These are phyloP conservation scores for Colletotrichum viniferum DNA, from an alignment of 2,329 filamentous ascomycete genomes.

Conservation along the genomic window DNA sequence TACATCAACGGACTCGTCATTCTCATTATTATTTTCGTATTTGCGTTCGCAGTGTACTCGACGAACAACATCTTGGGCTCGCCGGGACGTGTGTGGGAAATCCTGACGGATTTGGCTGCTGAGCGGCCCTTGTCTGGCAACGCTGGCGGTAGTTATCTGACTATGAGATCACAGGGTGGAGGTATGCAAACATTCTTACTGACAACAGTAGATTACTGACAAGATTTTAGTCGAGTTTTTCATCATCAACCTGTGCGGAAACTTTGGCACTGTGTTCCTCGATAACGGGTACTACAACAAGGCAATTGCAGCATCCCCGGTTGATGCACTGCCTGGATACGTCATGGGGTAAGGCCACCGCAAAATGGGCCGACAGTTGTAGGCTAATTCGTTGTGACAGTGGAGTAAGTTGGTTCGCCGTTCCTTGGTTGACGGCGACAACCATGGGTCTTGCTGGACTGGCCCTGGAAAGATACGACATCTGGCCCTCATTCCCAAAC, in stretches of 20 bases:
- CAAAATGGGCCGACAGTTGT: too few species aligned
- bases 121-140: constrained; percentile 81
- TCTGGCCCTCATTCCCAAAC: constrained; percentile 74
- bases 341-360: constrained; percentile 63
- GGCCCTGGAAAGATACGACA: constrained; percentile 75
- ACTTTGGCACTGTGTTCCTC: constrained; percentile 84
- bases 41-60: constrained; percentile 82
- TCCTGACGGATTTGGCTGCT: constrained; percentile 70
- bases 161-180: constrained; percentile 81
- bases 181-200: constrained; percentile 31
- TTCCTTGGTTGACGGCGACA: constrained; percentile 87
- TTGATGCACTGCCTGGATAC: constrained; percentile 87
- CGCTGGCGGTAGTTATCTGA: constrained; percentile 80
- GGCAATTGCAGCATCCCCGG: constrained; percentile 85
- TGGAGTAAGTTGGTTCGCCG: constrained; percentile 89
- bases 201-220: not conserved
- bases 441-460: constrained; percentile 86
- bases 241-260: constrained; percentile 84
- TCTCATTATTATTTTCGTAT: constrained; percentile 84
- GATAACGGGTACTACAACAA: constrained; percentile 95
- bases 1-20: constrained; percentile 88
- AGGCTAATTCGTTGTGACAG: not conserved
- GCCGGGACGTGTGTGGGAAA: constrained; percentile 78
- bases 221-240: constrained; percentile 70
- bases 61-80: constrained; percentile 75